A percentile compares a stretch with the other conserved stretches of the same genome.
Conservation (phyloP, 352 stramenopile species). For the Blastocystis sp. region DNA sequence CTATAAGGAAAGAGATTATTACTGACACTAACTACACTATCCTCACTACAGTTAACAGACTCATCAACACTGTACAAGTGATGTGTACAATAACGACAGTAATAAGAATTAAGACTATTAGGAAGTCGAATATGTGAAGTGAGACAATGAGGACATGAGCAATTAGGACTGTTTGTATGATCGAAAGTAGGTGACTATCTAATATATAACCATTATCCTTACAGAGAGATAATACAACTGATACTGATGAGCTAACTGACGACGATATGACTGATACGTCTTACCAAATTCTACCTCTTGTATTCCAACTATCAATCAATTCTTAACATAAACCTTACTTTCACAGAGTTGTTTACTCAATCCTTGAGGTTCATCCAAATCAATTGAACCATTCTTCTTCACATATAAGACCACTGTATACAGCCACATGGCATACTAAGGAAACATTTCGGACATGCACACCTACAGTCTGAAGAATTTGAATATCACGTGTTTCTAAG, state of each 20-base stretch:
- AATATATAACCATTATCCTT: background rate
- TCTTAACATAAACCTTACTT: background rate
- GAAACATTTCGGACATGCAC: background rate
- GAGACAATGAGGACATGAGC: background rate
- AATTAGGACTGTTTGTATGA: background rate
- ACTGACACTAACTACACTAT: background rate
- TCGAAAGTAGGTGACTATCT: background rate
- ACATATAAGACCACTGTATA: conserved; percentile 3
- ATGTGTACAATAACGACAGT: conserved; percentile 26
- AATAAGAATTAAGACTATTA: background rate
- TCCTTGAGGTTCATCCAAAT: background rate
- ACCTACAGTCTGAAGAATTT: background rate
- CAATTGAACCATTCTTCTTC: background rate
- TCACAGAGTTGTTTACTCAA: background rate
- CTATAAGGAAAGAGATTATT: background rate
- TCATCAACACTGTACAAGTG: background rate
- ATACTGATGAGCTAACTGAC: background rate
- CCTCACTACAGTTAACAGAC: background rate
- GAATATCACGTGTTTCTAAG: background rate
- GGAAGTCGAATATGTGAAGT: background rate
- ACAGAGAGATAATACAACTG: conserved; percentile 6
- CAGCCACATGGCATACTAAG: conserved; percentile 46
- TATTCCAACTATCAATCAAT: background rate
- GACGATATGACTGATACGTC: background rate
- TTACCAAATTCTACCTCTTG: background rate